Conservation (phyloP, 257 asterid genomes). For the Anisodus tanguticus region DNA sequence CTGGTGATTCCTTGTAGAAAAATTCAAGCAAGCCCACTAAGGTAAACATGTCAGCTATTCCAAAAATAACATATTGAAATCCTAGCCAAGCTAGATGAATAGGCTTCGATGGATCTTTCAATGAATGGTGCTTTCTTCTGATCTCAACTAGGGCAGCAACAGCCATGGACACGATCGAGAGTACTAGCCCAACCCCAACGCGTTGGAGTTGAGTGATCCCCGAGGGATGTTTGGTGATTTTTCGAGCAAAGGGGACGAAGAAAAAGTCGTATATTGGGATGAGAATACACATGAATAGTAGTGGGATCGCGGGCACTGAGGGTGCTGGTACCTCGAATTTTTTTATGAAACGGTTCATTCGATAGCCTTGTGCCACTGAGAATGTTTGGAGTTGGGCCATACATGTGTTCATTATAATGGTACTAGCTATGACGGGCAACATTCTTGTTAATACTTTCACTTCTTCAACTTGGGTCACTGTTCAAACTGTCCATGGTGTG, state of each 20-base stretch:
- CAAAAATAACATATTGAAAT: slow-evolving; percentile 67
- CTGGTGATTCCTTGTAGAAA: slow-evolving; percentile 79
- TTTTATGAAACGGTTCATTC: slow-evolving; percentile 61
- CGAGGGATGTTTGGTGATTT: slow-evolving; percentile 57
- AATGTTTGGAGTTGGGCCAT: slow-evolving; percentile 81
- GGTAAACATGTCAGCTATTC: slow-evolving; percentile 86
- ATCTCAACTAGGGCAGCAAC: slow-evolving; percentile 66
- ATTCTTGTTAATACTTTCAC: slow-evolving; percentile 64
- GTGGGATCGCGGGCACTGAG: slow-evolving; percentile 65
- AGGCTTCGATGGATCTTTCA: slow-evolving; percentile 48
- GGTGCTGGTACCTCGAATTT: slow-evolving; percentile 66
- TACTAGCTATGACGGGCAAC: slow-evolving; percentile 71
- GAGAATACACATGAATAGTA: slow-evolving; percentile 58
- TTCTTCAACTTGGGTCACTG: slow-evolving; percentile 75
- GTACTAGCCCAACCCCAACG: slow-evolving; percentile 70
- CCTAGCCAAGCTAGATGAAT: slow-evolving; percentile 70
- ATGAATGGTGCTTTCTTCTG: slow-evolving; percentile 54
- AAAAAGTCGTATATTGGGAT: slow-evolving; percentile 63
- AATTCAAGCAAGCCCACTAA: slow-evolving; percentile 78
- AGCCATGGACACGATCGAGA: slow-evolving; percentile 66
- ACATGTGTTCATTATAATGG: slow-evolving; percentile 71
- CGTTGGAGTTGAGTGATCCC: slow-evolving; percentile 75
- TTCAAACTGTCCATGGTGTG: slow-evolving; percentile 63
- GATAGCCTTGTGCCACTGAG: slow-evolving; percentile 65
- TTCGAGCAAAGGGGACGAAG: slow-evolving; percentile 61